Percentiles rank a stretch among this genome's conserved stretches.
These are phyloP conservation scores for Aureobasidium lini DNA, from an alignment of 2,329 filamentous ascomycete genomes.

Conservation along the genomic window DNA sequence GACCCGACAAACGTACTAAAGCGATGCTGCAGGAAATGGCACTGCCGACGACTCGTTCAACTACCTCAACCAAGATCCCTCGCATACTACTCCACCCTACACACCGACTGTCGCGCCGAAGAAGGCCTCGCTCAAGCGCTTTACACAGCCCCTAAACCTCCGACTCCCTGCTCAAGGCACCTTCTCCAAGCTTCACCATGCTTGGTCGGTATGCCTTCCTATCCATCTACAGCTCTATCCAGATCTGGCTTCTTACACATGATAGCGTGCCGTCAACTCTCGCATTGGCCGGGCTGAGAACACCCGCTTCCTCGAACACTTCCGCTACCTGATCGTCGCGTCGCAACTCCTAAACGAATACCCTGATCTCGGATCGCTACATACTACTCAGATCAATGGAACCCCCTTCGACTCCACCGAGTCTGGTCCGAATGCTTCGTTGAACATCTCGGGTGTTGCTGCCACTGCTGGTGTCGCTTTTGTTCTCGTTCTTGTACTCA, in stretches of 20 bases:
- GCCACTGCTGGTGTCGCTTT: constrained; percentile 58
- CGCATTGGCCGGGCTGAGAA: constrained; percentile 71
- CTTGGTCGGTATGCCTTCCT: constrained; percentile 12
- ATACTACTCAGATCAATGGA: constrained; percentile 21
- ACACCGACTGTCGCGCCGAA: constrained; percentile 43
- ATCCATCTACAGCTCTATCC: background rate
- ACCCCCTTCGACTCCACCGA: background rate
- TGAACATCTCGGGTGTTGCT: constrained; percentile 45
- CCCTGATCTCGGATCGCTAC: constrained; percentile 34
- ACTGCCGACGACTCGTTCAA: constrained; percentile 19
- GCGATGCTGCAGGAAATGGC: constrained; percentile 23
- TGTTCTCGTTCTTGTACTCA: constrained; percentile 57
- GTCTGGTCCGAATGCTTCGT: background rate
- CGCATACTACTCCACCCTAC: constrained; percentile 31
- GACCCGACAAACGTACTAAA: constrained; percentile 13
- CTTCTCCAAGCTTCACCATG: constrained; percentile 18
- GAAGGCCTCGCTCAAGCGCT: constrained; percentile 37
- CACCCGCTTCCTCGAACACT: constrained; percentile 79
- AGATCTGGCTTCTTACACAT: constrained; percentile 17
- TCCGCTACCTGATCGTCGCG: constrained; percentile 86
- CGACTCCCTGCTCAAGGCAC: constrained; percentile 27
- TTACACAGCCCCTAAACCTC: constrained; percentile 41
- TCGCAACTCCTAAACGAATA: constrained; percentile 78
- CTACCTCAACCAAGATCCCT: constrained; percentile 13
- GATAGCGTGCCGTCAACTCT: constrained; percentile 57